phyloP scores from a whole-genome alignment of 1,284 basidiomycete genomes.

The Phylloporus gajari region DNA sequence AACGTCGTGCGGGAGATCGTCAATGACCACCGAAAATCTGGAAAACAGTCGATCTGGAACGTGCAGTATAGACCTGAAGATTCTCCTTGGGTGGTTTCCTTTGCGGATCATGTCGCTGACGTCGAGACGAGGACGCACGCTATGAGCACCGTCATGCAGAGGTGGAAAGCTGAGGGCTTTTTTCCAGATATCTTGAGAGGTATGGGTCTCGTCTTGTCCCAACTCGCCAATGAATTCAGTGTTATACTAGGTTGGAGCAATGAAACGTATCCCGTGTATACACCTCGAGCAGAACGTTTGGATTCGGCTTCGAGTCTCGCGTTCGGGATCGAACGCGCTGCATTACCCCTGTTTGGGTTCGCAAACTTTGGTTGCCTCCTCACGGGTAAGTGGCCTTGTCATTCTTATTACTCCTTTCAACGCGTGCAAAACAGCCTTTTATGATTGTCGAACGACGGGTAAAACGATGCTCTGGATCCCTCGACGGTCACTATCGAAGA shows the following conservation, averaged over 20 bases:
- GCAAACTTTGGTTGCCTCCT: conserved; percentile 55
- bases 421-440: conserved; percentile 28
- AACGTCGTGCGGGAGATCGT: conserved; percentile 27
- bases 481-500: conserved; percentile 52
- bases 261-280: conserved; percentile 40
- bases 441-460: conserved; percentile 31
- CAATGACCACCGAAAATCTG: conserved; percentile 14
- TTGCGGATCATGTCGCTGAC: conserved; percentile 31
- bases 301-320: conserved; percentile 34
- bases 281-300: conserved; percentile 24
- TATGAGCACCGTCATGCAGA: conserved; percentile 22
- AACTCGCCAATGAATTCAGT: neutral
- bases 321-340: conserved; percentile 55
- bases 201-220: neutral
- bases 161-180: conserved; percentile 28
- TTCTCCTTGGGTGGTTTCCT: conserved; percentile 35
- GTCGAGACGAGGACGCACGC: conserved; percentile 27
- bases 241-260: conserved; percentile 32
- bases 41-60: conserved; percentile 28
- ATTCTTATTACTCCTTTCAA: conserved; percentile 15
- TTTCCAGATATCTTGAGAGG: conserved; percentile 39
- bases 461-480: conserved; percentile 52
- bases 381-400: conserved; percentile 42
- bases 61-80: conserved; percentile 25
- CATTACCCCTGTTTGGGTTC: conserved; percentile 56